Evolutionary conservation across 2,329 filamentous ascomycete species (phyloP).

Genomic region (Albifimbria verrucaria): DNA sequence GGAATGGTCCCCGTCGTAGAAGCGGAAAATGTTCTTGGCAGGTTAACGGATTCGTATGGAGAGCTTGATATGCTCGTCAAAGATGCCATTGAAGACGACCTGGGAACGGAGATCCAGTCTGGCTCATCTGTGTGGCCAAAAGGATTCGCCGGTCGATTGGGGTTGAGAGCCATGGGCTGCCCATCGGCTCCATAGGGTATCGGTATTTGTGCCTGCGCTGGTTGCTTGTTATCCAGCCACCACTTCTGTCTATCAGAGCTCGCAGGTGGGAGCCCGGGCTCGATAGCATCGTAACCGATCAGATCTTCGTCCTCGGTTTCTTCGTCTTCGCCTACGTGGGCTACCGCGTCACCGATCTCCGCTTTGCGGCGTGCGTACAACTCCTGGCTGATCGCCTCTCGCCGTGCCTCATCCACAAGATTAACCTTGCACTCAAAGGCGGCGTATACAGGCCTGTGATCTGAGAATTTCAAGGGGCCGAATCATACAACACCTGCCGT

Average conservation of each 20-base stretch:
- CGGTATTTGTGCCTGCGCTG: constrained; percentile 69
- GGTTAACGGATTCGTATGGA: constrained; percentile 55
- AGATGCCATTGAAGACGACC: constrained; percentile 50
- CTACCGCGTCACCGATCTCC: constrained; percentile 62
- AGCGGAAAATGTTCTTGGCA: constrained; percentile 43
- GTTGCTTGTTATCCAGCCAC: constrained; percentile 69
- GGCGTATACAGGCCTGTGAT: constrained; percentile 93
- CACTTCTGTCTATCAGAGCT: constrained; percentile 68
- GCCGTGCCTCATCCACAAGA: constrained; percentile 71
- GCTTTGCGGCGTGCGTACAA: constrained; percentile 69
- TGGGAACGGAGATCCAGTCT: constrained; percentile 74
- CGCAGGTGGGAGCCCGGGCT: constrained; percentile 69
- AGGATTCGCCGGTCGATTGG: constrained; percentile 74
- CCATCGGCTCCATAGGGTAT: constrained; percentile 54
- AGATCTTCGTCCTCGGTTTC: constrained; percentile 76
- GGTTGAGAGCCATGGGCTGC: constrained; percentile 64
- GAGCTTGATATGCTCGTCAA: constrained; percentile 57
- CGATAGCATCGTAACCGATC: constrained; percentile 77
- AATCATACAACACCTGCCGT: constrained; percentile 77
- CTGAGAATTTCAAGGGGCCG: constrained; percentile 84
- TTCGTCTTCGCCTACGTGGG: constrained; percentile 47
- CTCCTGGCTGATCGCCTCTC: constrained; percentile 68
- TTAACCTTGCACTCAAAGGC: constrained; percentile 81
- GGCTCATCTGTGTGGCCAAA: constrained; percentile 71
- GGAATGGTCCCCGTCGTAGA: constrained; percentile 42